Evolutionary conservation across 2,329 filamentous ascomycete species (phyloP).

Genomic region (Aurifilum marmelostoma): DNA sequence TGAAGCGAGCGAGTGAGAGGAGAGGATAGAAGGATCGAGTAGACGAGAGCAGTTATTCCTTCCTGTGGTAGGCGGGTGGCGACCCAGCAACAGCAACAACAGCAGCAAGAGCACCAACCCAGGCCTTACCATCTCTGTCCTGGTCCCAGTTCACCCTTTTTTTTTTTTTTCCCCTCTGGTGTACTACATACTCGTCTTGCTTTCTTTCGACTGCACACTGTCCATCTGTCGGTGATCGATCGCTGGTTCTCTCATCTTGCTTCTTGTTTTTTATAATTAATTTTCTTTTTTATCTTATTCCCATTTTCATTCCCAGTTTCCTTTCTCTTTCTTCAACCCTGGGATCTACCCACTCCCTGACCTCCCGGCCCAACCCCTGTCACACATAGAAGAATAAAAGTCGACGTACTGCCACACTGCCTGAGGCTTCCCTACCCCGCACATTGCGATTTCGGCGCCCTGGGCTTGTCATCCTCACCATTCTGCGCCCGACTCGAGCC

Average conservation of each 20-base stretch:
- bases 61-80: constrained; percentile 2
- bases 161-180: too few species aligned
- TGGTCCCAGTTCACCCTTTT: background rate
- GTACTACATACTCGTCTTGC: too few species aligned
- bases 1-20: background rate
- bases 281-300: background rate
- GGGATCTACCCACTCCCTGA: background rate
- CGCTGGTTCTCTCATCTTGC: background rate
- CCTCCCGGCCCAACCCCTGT: background rate
- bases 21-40: background rate
- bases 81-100: background rate
- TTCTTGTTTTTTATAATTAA: background rate
- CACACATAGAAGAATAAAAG: background rate
- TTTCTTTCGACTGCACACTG: background rate
- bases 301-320: background rate
- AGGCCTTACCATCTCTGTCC: background rate
- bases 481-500: constrained; percentile 10
- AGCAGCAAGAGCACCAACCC: background rate
- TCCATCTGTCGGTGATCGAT: background rate
- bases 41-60: background rate
- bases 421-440: constrained; percentile 24
- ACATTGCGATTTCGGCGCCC: constrained; percentile 28
- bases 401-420: constrained; percentile 12
- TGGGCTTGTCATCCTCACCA: constrained; percentile 22
- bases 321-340: background rate